These are phyloP conservation scores for Papiliotrema flavescens DNA, from an alignment of 1,284 basidiomycete species.

Conservation along the genomic window DNA sequence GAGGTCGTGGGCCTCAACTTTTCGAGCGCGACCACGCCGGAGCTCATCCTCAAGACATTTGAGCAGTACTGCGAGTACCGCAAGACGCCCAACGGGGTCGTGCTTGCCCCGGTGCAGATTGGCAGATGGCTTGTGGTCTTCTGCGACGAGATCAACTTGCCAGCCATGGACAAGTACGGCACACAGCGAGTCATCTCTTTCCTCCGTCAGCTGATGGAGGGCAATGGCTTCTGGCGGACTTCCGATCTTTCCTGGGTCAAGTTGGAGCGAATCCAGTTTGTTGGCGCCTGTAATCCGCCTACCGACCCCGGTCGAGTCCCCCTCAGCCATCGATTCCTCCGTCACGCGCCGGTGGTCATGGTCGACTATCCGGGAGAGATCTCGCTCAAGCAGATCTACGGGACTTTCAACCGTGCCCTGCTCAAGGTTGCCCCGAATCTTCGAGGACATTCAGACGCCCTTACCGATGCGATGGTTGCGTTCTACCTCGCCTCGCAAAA, in stretches of 20 bases:
- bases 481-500: constrained; percentile 94
- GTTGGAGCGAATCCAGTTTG: constrained; percentile 97
- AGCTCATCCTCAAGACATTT: constrained; percentile 97
- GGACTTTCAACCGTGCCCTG: constrained; percentile 94
- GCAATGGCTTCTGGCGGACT: constrained; percentile 91
- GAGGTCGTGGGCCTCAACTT: constrained; percentile 99
- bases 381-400: constrained; percentile 97
- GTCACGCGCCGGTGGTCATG: constrained; percentile 98
- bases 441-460: constrained; percentile 85
- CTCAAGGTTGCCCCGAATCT: constrained; percentile 94
- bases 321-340: constrained; percentile 91
- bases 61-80: constrained; percentile 99
- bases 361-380: constrained; percentile 98
- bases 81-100: constrained; percentile 94
- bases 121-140: constrained; percentile 98
- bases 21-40: constrained; percentile 96
- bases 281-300: constrained; percentile 98
- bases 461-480: constrained; percentile 96
- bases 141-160: constrained; percentile 99
- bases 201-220: constrained; percentile 93
- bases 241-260: constrained; percentile 96
- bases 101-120: constrained; percentile 89
- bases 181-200: constrained; percentile 99
- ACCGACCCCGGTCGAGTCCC: constrained; percentile 99
- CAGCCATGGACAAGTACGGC: constrained; percentile 95